Conservation (phyloP, 495 filamentous ascomycete species). For the Hypoxylon lenormandii region DNA sequence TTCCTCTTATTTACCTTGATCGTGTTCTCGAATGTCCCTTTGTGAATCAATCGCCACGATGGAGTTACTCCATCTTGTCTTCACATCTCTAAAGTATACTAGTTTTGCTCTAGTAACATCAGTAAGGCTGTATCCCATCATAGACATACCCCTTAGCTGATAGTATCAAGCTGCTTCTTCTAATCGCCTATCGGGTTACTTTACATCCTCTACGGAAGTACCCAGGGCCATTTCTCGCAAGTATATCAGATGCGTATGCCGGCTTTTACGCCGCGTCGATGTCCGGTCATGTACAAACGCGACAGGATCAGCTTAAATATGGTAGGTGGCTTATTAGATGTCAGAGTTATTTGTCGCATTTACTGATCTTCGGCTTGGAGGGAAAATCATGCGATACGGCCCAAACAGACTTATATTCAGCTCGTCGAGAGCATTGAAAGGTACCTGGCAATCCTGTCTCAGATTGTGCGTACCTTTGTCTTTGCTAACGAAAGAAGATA, state of each 20-base stretch:
- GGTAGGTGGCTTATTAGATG: not conserved
- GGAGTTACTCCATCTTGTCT: no score
- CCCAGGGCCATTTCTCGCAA: conserved; percentile 62
- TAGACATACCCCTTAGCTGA: no score
- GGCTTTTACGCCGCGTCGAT: conserved; percentile 56
- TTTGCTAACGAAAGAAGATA: conserved; percentile 1
- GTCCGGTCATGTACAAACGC: conserved; percentile 59
- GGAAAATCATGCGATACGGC: conserved; percentile 32
- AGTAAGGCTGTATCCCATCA: no score
- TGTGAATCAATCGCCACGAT: no score
- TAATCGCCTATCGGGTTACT: conserved; percentile 38
- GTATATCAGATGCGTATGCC: conserved; percentile 53
- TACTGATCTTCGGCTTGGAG: conserved; percentile 15
- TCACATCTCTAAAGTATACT: no score
- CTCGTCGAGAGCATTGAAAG: conserved; percentile 29
- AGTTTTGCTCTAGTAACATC: no score
- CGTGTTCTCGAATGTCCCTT: no score
- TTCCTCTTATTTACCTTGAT: no score
- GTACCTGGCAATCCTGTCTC: conserved; percentile 12
- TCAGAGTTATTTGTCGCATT: no score
- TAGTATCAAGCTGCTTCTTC: conserved; percentile 16
- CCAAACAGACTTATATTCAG: conserved; percentile 41
- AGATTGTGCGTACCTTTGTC: not conserved
- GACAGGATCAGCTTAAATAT: conserved; percentile 57
- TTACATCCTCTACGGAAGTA: conserved; percentile 52